Evolutionary conservation across 331 rosid genomes (phyloP).

Genomic region (Malus hybrid): DNA sequence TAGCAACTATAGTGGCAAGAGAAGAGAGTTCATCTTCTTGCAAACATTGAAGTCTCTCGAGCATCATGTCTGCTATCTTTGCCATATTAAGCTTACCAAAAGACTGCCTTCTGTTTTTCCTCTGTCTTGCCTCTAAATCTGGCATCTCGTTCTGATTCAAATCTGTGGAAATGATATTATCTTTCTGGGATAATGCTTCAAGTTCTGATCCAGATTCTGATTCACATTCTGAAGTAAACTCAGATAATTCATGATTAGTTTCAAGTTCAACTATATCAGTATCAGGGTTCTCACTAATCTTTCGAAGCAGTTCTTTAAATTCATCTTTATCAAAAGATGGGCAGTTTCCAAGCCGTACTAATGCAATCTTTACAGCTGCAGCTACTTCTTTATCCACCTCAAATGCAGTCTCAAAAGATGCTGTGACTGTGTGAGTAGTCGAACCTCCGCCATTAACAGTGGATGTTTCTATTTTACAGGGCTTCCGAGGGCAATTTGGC

Average conservation of each 20-base stretch:
- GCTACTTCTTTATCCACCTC: constrained; percentile 92
- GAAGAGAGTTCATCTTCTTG: constrained; percentile 86
- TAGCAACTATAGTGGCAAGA: constrained; percentile 90
- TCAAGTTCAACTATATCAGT: constrained; percentile 19
- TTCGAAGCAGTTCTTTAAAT: constrained; percentile 59
- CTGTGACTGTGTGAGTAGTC: constrained; percentile 63
- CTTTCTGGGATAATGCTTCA: constrained; percentile 31
- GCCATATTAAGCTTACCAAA: constrained; percentile 37
- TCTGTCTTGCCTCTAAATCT: constrained; percentile 26
- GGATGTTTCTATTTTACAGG: constrained; percentile 54
- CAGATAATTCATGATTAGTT: constrained; percentile 30
- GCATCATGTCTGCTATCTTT: constrained; percentile 64
- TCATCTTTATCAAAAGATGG: constrained; percentile 68
- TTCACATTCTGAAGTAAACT: constrained; percentile 52
- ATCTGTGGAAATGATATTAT: constrained; percentile 23
- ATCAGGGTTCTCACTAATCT: constrained; percentile 82
- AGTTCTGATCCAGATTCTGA: constrained; percentile 48
- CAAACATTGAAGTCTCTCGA: constrained; percentile 77
- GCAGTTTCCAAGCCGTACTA: constrained; percentile 59
- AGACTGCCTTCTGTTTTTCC: constrained; percentile 51
- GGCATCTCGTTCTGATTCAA: constrained; percentile 28
- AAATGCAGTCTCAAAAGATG: constrained; percentile 90
- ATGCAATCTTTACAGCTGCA: constrained; percentile 79
- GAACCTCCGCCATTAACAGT: constrained; percentile 50
- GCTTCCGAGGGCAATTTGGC: constrained; percentile 69